These are phyloP conservation scores for Alisma plantagoaquatica DNA, from an alignment of 106 monocot species.

Conservation along the genomic window DNA sequence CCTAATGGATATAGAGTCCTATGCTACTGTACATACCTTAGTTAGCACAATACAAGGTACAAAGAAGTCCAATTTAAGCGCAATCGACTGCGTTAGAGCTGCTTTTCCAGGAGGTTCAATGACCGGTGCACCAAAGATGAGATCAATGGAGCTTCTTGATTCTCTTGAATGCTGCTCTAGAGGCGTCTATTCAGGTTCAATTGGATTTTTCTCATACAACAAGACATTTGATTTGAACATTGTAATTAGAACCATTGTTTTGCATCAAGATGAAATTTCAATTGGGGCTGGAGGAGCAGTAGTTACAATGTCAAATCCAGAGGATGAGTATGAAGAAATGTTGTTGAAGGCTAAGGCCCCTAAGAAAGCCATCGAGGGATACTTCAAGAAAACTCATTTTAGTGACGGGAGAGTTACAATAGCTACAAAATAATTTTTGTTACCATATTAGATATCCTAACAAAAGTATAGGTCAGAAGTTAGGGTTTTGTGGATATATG, in stretches of 20 bases:
- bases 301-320: conserved; percentile 67
- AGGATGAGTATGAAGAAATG: conserved; percentile 88
- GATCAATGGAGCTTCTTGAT: conserved; percentile 94
- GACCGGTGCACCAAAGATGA: conserved; percentile 94
- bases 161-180: conserved; percentile 65
- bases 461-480: too few relatives aligned
- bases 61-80: conserved; percentile 34
- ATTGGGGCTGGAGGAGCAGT: conserved; percentile 90
- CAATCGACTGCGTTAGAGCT: conserved; percentile 66
- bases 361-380: conserved; percentile 37
- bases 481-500: too few relatives aligned
- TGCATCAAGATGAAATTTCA: conserved; percentile 63
- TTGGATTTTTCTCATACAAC: conserved; percentile 91
- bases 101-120: conserved; percentile 96
- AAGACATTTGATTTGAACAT: conserved; percentile 85
- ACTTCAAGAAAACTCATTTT: conserved; percentile 4
- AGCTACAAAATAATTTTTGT: too few relatives aligned
- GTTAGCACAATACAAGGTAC: conserved; percentile 81
- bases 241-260: conserved; percentile 75
- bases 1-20: conserved; percentile 83
- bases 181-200: conserved; percentile 89
- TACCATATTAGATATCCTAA: too few relatives aligned
- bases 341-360: conserved; percentile 82
- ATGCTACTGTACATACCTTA: conserved; percentile 89
- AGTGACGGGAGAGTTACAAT: conserved; percentile 2